Percentiles rank a stretch among this genome's conserved stretches.
phyloP scores from a whole-genome alignment of 179 eudicot species.

The Camellia oleifera region DNA sequence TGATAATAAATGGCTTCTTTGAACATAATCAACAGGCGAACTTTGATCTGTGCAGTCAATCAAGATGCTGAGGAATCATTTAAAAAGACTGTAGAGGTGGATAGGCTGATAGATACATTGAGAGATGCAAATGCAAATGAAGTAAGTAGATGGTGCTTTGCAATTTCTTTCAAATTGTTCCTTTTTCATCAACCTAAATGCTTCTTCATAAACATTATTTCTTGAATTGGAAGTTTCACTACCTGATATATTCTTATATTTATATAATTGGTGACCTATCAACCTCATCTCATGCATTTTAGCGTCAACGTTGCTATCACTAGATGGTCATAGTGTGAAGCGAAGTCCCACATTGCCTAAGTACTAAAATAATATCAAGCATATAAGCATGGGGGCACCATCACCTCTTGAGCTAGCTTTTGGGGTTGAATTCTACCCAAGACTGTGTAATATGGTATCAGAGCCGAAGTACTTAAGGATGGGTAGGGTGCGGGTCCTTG shows the following conservation, averaged over 20 bases:
- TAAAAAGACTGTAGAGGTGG: constrained; percentile 90
- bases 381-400: too few species aligned
- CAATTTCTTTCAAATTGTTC: neutral
- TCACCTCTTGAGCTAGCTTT: too few species aligned
- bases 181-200: neutral
- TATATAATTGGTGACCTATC: neutral
- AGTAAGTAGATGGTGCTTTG: constrained; percentile 41
- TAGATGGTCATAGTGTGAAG: neutral
- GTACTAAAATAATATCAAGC: too few species aligned
- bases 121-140: constrained; percentile 73
- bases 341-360: too few species aligned
- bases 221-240: neutral
- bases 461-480: too few species aligned
- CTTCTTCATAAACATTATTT: neutral
- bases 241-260: constrained; percentile 5
- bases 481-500: too few species aligned
- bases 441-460: too few species aligned
- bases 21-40: constrained; percentile 85
- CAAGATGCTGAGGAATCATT: constrained; percentile 81
- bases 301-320: neutral
- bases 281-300: constrained; percentile 8
- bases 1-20: constrained; percentile 45
- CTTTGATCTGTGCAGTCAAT: constrained; percentile 87
- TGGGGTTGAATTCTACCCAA: too few species aligned
- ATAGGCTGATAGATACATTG: constrained; percentile 71